A percentile compares a stretch with the other conserved stretches of the same genome.
These are phyloP conservation scores for Oidiodendron maius DNA, from an alignment of 495 filamentous ascomycete genomes.

Conservation along the genomic window DNA sequence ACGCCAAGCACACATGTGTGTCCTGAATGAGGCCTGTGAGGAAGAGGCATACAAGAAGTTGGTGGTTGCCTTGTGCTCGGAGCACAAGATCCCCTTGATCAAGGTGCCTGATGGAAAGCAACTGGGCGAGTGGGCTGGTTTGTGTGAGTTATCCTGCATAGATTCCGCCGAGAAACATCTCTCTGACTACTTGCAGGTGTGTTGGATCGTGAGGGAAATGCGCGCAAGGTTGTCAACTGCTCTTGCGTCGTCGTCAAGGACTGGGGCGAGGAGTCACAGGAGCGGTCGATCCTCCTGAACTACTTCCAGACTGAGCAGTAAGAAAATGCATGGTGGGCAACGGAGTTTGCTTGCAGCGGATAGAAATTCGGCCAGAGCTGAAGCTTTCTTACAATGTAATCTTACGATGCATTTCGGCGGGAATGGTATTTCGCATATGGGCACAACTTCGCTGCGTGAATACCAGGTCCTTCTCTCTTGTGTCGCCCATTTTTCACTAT, in stretches of 20 bases:
- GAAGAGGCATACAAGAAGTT: conserved; percentile 99
- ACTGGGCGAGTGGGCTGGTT: conserved; percentile 98
- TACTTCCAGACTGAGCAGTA: conserved; percentile 91
- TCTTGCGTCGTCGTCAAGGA: conserved; percentile 98
- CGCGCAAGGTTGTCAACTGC: conserved; percentile 99
- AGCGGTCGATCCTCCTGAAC: conserved; percentile 95
- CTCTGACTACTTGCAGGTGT: conserved; percentile 56
- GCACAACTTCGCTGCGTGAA: conserved; percentile 1
- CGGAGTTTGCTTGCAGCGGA: conserved; percentile 18
- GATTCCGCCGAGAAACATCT: neutral
- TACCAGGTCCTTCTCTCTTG: no score
- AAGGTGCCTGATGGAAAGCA: conserved; percentile 99
- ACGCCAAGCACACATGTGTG: conserved; percentile 98
- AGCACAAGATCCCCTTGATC: conserved; percentile 99
- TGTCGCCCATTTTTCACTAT: no score
- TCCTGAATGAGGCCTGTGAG: conserved; percentile 97
- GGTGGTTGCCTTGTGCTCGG: conserved; percentile 91
- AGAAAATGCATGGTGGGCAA: conserved; percentile 20
- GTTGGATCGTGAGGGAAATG: conserved; percentile 97
- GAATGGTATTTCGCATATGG: conserved; percentile 23
- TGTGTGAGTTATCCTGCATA: conserved; percentile 64
- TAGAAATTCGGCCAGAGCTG: conserved; percentile 20
- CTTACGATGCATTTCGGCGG: conserved; percentile 24
- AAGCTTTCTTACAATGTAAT: conserved; percentile 21
- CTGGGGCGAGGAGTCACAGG: conserved; percentile 99